These are phyloP conservation scores for Leccinum boreale DNA, from an alignment of 768 basidiomycete genomes.

Conservation along the genomic window DNA sequence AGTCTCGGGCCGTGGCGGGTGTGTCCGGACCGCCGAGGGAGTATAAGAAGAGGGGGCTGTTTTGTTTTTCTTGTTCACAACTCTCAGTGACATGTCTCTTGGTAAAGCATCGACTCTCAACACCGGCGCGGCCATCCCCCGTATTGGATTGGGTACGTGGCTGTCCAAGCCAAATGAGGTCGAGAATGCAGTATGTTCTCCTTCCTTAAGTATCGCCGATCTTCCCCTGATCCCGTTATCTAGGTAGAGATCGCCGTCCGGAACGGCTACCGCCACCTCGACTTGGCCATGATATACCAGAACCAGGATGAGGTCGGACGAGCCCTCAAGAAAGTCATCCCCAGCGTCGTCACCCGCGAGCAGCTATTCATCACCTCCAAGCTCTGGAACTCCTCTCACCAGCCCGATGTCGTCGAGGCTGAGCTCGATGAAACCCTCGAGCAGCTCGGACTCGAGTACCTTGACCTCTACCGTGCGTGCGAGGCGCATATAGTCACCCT, in stretches of 20 bases:
- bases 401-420: constrained; percentile 61
- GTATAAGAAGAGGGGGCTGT: not conserved
- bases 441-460: constrained; percentile 70
- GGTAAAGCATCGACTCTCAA: constrained; percentile 38
- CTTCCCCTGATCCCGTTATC: not conserved
- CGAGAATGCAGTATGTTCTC: constrained; percentile 55
- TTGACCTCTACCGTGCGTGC: constrained; percentile 74
- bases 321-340: constrained; percentile 74
- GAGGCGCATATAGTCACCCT: constrained; percentile 1
- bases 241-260: constrained; percentile 75
- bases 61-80: too few relatives aligned
- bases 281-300: constrained; percentile 74
- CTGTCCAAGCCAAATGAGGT: constrained; percentile 73
- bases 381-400: constrained; percentile 77
- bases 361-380: constrained; percentile 82
- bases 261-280: constrained; percentile 80
- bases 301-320: constrained; percentile 79
- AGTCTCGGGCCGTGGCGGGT: constrained; percentile 6
- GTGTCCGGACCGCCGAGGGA: constrained; percentile 1
- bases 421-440: constrained; percentile 73
- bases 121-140: constrained; percentile 57
- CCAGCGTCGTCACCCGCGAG: constrained; percentile 72
- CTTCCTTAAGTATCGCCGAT: not conserved
- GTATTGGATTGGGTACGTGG: constrained; percentile 85
- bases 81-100: constrained; percentile 30